phyloP scores from a whole-genome alignment of 371 early-diverging fungal genomes.

The Mortierella sp. region DNA sequence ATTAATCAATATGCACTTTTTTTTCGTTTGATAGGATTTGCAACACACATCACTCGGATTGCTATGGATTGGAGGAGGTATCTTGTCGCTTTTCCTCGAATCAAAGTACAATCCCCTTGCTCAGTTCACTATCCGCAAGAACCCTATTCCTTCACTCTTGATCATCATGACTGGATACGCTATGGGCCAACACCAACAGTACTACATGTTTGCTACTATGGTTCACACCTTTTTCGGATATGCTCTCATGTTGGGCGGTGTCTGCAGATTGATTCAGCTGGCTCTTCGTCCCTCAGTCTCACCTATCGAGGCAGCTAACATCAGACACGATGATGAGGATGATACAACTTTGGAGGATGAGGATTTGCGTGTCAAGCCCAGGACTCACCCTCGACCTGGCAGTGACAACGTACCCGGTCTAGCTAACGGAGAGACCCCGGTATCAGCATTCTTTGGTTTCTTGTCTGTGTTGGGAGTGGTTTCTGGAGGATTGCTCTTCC shows the following conservation, averaged over 20 bases:
- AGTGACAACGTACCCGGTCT: slow-evolving; percentile 25
- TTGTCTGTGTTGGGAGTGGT: slow-evolving; percentile 44
- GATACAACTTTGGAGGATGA: slow-evolving; percentile 33
- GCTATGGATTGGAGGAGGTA: slow-evolving; percentile 48
- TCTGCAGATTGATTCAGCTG: slow-evolving; percentile 42
- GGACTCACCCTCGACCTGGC: slow-evolving; percentile 15
- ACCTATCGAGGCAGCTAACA: slow-evolving; percentile 4
- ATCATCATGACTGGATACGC: slow-evolving; percentile 49
- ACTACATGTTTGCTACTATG: slow-evolving; percentile 44
- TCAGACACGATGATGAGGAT: slow-evolving; percentile 27
- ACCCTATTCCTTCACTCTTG: slow-evolving; percentile 44
- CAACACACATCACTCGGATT: slow-evolving; percentile 54
- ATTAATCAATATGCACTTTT: not conserved
- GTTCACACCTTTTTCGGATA: slow-evolving; percentile 56
- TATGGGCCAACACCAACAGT: slow-evolving; percentile 54
- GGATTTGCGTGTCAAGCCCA: slow-evolving; percentile 18
- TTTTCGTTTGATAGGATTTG: slow-evolving; percentile 25
- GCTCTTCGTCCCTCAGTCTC: slow-evolving; percentile 46
- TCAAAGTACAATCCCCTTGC: slow-evolving; percentile 41
- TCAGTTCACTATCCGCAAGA: slow-evolving; percentile 41
- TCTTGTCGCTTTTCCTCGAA: slow-evolving; percentile 38
- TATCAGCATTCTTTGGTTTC: slow-evolving; percentile 53
- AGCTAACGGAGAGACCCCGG: slow-evolving; percentile 45
- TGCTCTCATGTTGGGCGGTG: slow-evolving; percentile 41
- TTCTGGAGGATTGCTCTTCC: slow-evolving; percentile 48